Evolutionary conservation across 768 basidiomycete genomes (phyloP).

Genomic region (Kwoniella sp.): DNA sequence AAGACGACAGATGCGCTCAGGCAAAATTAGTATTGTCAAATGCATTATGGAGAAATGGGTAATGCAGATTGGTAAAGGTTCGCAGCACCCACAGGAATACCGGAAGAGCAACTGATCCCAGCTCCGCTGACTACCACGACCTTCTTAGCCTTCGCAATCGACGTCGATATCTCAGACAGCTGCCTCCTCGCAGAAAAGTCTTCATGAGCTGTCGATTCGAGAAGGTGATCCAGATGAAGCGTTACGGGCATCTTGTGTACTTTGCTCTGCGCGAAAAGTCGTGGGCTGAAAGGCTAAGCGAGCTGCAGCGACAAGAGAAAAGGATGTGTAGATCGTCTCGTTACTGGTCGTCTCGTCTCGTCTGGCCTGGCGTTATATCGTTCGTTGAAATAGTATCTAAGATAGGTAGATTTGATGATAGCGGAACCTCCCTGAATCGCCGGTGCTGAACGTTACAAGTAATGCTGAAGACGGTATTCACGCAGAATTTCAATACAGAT

Average conservation of each 20-base stretch:
- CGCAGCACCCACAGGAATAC: slow-evolving; percentile 77
- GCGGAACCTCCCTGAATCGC: too few species aligned
- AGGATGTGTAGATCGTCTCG: too few species aligned
- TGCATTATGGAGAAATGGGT: not conserved
- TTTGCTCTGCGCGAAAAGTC: too few species aligned
- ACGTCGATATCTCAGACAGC: slow-evolving; percentile 70
- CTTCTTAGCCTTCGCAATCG: slow-evolving; percentile 80
- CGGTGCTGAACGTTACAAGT: too few species aligned
- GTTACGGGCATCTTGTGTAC: slow-evolving; percentile 34
- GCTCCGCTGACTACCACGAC: slow-evolving; percentile 91
- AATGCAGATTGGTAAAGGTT: not conserved
- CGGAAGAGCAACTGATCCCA: slow-evolving; percentile 93
- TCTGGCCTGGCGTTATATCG: not conserved
- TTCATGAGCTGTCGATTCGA: slow-evolving; percentile 32
- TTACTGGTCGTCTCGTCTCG: too few species aligned
- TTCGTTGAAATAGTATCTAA: not conserved
- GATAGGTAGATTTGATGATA: not conserved
- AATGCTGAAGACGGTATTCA: too few species aligned
- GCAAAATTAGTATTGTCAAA: too few species aligned
- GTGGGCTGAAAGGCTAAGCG: too few species aligned
- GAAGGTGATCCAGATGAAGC: slow-evolving; percentile 46
- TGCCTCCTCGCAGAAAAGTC: slow-evolving; percentile 52
- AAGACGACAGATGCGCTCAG: too few species aligned
- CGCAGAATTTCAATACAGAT: too few species aligned
- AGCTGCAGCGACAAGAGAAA: too few species aligned